Evolutionary conservation across 768 basidiomycete genomes (phyloP).

Genomic region (Leucocoprinus birnbaumii): DNA sequence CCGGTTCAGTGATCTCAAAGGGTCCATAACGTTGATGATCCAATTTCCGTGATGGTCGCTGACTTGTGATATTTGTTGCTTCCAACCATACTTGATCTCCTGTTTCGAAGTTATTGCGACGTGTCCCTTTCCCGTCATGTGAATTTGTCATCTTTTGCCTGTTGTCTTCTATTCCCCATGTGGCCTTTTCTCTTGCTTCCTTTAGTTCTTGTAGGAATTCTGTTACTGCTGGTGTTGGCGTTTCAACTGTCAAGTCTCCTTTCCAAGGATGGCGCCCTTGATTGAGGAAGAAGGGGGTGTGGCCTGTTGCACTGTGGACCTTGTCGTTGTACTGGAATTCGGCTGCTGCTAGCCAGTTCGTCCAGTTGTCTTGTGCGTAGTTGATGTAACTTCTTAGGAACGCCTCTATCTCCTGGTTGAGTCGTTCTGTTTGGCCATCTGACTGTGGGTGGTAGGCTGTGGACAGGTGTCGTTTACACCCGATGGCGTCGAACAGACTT

Average conservation of each 20-base stretch:
- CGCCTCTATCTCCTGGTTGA: neutral
- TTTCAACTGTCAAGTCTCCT: neutral
- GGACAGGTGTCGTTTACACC: neutral
- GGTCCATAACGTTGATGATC: neutral
- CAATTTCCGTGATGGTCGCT: neutral
- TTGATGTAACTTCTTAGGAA: neutral
- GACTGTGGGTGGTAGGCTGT: neutral
- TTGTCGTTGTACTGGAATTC: constrained; percentile 2
- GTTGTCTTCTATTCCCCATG: neutral
- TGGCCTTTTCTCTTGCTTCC: neutral
- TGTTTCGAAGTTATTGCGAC: neutral
- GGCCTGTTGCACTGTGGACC: neutral
- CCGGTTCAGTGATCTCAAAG: neutral
- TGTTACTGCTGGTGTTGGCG: neutral
- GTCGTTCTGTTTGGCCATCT: neutral
- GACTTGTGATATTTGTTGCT: neutral
- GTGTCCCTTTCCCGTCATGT: neutral
- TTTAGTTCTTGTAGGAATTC: neutral
- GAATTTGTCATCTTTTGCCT: neutral
- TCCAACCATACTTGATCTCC: neutral
- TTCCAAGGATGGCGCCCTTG: neutral
- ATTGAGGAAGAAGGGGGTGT: neutral
- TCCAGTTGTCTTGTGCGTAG: neutral
- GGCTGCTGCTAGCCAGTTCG: neutral
- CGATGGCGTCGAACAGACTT: neutral